phyloP scores from a whole-genome alignment of 2,329 filamentous ascomycete species.

The Botrytis fabae region DNA sequence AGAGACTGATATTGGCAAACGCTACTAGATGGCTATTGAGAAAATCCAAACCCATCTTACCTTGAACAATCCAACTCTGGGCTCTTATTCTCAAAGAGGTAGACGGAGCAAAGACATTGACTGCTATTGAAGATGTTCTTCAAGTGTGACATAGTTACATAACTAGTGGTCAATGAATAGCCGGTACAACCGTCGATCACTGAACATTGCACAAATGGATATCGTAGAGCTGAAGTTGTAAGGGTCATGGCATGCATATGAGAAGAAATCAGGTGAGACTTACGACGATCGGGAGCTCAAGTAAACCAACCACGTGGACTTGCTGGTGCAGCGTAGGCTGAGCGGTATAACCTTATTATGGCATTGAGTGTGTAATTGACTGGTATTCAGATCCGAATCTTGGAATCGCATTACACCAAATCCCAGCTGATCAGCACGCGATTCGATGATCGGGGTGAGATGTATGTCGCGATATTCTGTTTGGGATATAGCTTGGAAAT shows the following conservation, averaged over 20 bases:
- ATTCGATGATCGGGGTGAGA: not conserved
- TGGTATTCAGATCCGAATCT: not conserved
- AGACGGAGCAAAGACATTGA: not conserved
- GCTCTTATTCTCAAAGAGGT: not conserved
- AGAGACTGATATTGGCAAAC: not conserved
- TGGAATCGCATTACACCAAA: not conserved
- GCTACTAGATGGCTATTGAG: not conserved
- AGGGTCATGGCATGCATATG: not conserved
- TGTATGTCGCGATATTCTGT: not conserved
- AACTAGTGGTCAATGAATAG: not conserved
- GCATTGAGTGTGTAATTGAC: not conserved
- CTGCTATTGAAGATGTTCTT: not conserved
- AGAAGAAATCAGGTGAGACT: not conserved
- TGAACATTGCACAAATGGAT: not conserved
- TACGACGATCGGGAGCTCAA: not conserved
- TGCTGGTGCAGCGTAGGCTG: not conserved
- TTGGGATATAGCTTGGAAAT: not conserved
- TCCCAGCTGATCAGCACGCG: not conserved
- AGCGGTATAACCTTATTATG: no score
- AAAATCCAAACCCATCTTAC: not conserved
- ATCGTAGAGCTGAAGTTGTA: not conserved
- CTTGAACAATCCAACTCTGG: not conserved
- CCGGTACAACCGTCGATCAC: not conserved
- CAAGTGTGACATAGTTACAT: not conserved
- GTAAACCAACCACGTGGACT: not conserved